phyloP scores from a whole-genome alignment of 208 protist genomes.

The Crithidia fasciculata region DNA sequence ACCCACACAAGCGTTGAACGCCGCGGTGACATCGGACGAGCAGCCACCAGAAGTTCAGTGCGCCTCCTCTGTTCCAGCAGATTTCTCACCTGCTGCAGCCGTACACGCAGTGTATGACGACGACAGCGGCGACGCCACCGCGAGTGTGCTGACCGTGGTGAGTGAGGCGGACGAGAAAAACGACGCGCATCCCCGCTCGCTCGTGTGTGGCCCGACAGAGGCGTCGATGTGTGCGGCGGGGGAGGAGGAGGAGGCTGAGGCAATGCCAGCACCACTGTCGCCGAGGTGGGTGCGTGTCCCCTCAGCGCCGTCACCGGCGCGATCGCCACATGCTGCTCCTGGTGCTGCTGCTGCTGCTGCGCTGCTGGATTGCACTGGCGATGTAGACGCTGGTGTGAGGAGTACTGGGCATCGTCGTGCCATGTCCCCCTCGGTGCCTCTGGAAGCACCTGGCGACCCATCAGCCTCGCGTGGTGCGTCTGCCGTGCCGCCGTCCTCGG shows the following conservation, averaged over 20 bases:
- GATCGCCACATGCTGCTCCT: not conserved
- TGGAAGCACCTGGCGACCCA: too few species aligned
- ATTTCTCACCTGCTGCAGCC: not conserved
- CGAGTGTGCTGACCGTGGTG: constrained; percentile 3
- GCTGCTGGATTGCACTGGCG: not conserved
- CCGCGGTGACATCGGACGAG: too few species aligned
- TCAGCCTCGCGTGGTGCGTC: not conserved
- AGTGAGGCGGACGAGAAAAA: not conserved
- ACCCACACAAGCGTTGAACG: too few species aligned
- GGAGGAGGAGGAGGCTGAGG: not conserved
- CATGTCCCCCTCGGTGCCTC: too few species aligned
- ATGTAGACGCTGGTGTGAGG: too few species aligned
- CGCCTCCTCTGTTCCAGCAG: not conserved
- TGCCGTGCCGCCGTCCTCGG: not conserved
- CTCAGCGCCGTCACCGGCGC: not conserved
- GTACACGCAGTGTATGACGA: not conserved
- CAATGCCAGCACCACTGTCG: not conserved
- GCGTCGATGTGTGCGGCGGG: constrained; percentile 4
- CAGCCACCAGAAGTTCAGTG: too few species aligned
- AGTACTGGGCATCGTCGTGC: too few species aligned
- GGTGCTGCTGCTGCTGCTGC: not conserved
- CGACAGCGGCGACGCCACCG: constrained; percentile 7
- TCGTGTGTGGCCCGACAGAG: not conserved
- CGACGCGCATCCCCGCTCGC: not conserved
- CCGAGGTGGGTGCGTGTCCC: not conserved